Conservation (phyloP, 2,329 filamentous ascomycete species). For the Aspergillus fijiensis region DNA sequence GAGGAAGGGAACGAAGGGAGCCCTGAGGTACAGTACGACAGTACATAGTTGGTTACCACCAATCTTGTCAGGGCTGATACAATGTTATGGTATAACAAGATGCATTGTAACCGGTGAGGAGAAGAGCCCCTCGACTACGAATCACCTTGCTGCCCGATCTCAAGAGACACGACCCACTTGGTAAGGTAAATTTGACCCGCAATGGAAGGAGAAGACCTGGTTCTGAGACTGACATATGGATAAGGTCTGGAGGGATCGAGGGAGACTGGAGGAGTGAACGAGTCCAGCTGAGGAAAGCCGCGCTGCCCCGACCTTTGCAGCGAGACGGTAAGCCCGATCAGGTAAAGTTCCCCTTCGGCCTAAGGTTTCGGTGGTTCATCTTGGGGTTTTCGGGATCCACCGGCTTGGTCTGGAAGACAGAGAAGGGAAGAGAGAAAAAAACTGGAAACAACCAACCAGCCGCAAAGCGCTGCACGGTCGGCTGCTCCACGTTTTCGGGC, state of each 20-base stretch:
- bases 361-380: not conserved
- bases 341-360: slow-evolving; percentile 3
- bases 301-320: slow-evolving; percentile 1
- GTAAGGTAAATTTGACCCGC: not conserved
- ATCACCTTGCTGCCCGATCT: slow-evolving; percentile 17
- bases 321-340: slow-evolving; percentile 8
- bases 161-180: slow-evolving; percentile 4
- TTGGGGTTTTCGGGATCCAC: slow-evolving; percentile 4
- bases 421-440: not conserved
- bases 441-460: not conserved
- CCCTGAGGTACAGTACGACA: too few relatives aligned
- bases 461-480: not conserved
- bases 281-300: slow-evolving; percentile 2
- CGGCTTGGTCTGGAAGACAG: slow-evolving; percentile 3
- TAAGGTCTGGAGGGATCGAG: too few relatives aligned
- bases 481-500: slow-evolving; percentile 17
- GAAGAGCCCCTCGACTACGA: slow-evolving; percentile 2
- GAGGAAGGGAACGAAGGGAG: too few relatives aligned
- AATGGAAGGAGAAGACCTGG: not conserved
- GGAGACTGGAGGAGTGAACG: not conserved
- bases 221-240: slow-evolving; percentile 4
- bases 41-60: too few relatives aligned
- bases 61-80: slow-evolving; percentile 7
- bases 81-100: slow-evolving; percentile 13
- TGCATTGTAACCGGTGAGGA: slow-evolving; percentile 12